Conservation (phyloP, 495 filamentous ascomycete species). For the Penicillium lagena region DNA sequence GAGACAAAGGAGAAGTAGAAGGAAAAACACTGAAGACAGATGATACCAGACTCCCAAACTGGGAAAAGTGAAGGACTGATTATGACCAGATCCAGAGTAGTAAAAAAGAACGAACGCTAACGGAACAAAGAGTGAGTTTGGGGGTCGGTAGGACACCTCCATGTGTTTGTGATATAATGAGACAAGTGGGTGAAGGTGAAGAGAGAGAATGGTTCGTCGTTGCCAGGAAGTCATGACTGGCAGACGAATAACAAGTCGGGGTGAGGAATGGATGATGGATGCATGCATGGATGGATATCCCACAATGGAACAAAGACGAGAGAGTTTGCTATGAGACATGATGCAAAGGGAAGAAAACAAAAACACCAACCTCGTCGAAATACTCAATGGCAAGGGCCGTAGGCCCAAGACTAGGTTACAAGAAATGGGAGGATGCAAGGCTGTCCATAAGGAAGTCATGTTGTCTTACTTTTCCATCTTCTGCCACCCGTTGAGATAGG, state of each 20-base stretch:
- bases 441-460: constrained; percentile 3
- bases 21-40: neutral
- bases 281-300: too few species aligned
- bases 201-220: constrained; percentile 18
- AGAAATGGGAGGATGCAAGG: constrained; percentile 7
- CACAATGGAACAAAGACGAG: constrained; percentile 16
- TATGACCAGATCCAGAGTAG: neutral
- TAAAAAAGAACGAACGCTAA: constrained; percentile 1
- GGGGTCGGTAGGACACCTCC: constrained; percentile 2
- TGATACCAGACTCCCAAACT: neutral
- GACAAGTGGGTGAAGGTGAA: constrained; percentile 13
- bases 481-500: constrained; percentile 87
- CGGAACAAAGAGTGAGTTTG: too few species aligned
- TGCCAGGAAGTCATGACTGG: constrained; percentile 39
- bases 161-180: neutral
- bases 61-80: neutral
- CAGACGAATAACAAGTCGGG: constrained; percentile 10
- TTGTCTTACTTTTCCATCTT: constrained; percentile 52
- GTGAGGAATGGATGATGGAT: constrained; percentile 10
- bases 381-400: constrained; percentile 5
- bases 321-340: constrained; percentile 19
- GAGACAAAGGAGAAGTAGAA: constrained; percentile 5
- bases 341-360: constrained; percentile 14
- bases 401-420: constrained; percentile 6
- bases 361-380: constrained; percentile 12